Conservation (phyloP, 192 early-diverging fungal genomes). For the Kickxella alabastrina region DNA sequence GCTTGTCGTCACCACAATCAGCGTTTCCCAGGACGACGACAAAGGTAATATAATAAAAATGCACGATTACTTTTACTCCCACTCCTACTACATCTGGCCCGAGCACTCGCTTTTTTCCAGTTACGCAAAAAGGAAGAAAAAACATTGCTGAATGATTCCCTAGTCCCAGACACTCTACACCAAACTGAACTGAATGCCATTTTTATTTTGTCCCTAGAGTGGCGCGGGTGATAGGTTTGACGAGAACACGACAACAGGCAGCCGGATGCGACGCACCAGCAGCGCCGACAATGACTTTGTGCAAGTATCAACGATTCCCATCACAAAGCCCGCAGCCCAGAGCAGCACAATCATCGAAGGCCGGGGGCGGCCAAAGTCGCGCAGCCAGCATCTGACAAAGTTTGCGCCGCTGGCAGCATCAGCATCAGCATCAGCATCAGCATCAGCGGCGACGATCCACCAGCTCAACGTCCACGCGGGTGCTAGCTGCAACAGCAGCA, state of each 20-base stretch:
- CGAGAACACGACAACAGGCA: not conserved
- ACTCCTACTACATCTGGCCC: not conserved
- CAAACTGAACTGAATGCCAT: not conserved
- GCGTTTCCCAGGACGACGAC: constrained; percentile 21
- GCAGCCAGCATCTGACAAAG: constrained; percentile 18
- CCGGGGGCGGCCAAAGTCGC: constrained; percentile 29
- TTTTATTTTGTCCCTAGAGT: constrained; percentile 6
- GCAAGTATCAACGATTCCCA: constrained; percentile 17
- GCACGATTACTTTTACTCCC: no score
- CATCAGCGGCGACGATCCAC: constrained; percentile 1
- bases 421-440: constrained; percentile 11
- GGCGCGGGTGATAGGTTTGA: constrained; percentile 14
- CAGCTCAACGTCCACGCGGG: not conserved
- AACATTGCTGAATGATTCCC: no score
- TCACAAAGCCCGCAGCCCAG: constrained; percentile 1
- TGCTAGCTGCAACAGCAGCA: constrained; percentile 6
- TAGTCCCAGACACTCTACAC: constrained; percentile 12
- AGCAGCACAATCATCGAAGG: not conserved
- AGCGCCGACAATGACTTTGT: constrained; percentile 22
- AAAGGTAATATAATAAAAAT: constrained; percentile 12
- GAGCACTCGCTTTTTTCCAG: no score
- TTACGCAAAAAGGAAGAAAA: not conserved
- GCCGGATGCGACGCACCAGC: constrained; percentile 11
- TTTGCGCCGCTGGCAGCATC: not conserved
- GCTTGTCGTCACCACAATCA: not conserved